Conservation (phyloP, 495 filamentous ascomycete species). For the Chaetomidium leptoderma region DNA sequence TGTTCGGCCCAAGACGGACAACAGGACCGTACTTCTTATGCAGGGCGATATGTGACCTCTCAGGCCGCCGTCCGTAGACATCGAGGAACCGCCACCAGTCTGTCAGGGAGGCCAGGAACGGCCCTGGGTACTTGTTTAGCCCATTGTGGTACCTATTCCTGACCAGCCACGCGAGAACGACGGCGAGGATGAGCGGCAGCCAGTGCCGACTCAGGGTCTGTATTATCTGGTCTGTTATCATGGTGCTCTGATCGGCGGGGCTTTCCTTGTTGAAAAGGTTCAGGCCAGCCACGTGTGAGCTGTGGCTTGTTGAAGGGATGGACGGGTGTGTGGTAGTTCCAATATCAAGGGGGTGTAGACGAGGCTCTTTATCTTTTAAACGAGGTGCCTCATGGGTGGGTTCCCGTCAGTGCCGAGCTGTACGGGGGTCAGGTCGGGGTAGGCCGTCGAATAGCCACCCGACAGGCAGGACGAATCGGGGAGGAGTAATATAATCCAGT, state of each 20-base stretch:
- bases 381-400: slow-evolving; percentile 1
- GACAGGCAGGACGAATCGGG: slow-evolving; percentile 11
- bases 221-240: slow-evolving; percentile 29
- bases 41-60: slow-evolving; percentile 60
- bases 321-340: background rate
- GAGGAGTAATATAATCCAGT: slow-evolving; percentile 12
- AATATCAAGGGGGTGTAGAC: slow-evolving; percentile 5
- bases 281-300: slow-evolving; percentile 2
- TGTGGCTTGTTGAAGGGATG: slow-evolving; percentile 3
- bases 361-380: slow-evolving; percentile 10
- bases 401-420: slow-evolving; percentile 18
- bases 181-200: slow-evolving; percentile 36
- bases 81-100: slow-evolving; percentile 67
- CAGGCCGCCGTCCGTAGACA: slow-evolving; percentile 57
- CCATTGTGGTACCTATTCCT: slow-evolving; percentile 56
- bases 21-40: slow-evolving; percentile 69
- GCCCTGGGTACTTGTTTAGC: slow-evolving; percentile 63
- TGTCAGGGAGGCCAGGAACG: slow-evolving; percentile 62
- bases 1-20: slow-evolving; percentile 65
- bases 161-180: slow-evolving; percentile 43
- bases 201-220: slow-evolving; percentile 45
- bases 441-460: slow-evolving; percentile 11
- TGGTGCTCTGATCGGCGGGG: background rate
- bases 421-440: slow-evolving; percentile 10
- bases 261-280: slow-evolving; percentile 16